A percentile compares a stretch with the other conserved stretches of the same genome.
Conservation (phyloP, 106 monocot species). For the Platanthera guangdongensis region DNA sequence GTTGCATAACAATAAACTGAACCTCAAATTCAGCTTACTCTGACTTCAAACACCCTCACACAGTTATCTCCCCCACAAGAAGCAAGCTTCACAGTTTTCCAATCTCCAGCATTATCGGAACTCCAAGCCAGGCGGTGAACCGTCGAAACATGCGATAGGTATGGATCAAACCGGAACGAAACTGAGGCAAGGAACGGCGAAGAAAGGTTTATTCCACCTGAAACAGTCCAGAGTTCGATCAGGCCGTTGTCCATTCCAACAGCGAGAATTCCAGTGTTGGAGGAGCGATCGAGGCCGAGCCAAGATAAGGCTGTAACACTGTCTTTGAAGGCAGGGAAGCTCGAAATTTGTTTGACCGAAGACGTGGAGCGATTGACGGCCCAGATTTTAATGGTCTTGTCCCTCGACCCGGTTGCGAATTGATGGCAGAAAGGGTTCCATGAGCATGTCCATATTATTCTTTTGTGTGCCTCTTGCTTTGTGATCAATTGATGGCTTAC, state of each 20-base stretch:
- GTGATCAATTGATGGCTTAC: slow-evolving; percentile 37
- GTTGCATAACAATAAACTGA: no score
- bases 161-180: slow-evolving; percentile 42
- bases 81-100: slow-evolving; percentile 43
- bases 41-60: slow-evolving; percentile 73
- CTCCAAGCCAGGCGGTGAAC: slow-evolving; percentile 74
- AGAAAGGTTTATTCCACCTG: slow-evolving; percentile 7
- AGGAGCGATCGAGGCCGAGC: slow-evolving; percentile 29
- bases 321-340: slow-evolving; percentile 58
- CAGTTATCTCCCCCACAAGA: slow-evolving; percentile 91
- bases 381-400: slow-evolving; percentile 91
- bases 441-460: slow-evolving; percentile 97
- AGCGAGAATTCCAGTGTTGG: slow-evolving; percentile 52
- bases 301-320: slow-evolving; percentile 90
- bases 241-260: slow-evolving; percentile 88
- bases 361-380: slow-evolving; percentile 23
- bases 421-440: slow-evolving; percentile 83
- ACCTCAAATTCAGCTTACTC: not conserved
- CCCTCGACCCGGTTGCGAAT: slow-evolving; percentile 94
- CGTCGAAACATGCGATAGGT: slow-evolving; percentile 69
- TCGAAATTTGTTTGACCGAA: slow-evolving; percentile 44
- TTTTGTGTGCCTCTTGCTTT: slow-evolving; percentile 77
- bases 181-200: slow-evolving; percentile 14
- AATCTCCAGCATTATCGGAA: slow-evolving; percentile 16
- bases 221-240: slow-evolving; percentile 77